These are phyloP conservation scores for Phylloboletellus chloephorus DNA, from an alignment of 1,284 basidiomycete species.

Conservation along the genomic window DNA sequence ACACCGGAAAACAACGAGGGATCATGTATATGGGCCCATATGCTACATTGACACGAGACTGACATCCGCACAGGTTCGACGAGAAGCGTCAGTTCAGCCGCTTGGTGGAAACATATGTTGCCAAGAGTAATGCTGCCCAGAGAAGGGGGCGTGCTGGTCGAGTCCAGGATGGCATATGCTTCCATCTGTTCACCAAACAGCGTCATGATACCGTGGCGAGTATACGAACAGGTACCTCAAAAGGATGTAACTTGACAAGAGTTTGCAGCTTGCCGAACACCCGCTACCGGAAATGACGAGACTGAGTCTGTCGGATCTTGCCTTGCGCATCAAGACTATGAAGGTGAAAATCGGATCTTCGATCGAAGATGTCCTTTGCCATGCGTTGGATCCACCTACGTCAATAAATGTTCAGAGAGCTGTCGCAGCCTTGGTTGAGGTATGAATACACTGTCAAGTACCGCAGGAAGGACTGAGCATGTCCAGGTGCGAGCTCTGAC, in stretches of 20 bases:
- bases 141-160: constrained; percentile 89
- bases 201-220: constrained; percentile 73
- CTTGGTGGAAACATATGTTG: constrained; percentile 89
- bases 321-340: constrained; percentile 96
- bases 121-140: constrained; percentile 91
- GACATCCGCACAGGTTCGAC: constrained; percentile 64
- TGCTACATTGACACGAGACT: constrained; percentile 5
- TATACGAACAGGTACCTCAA: constrained; percentile 25
- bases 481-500: constrained; percentile 79
- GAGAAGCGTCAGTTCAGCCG: constrained; percentile 96
- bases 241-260: constrained; percentile 20
- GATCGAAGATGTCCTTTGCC: constrained; percentile 86
- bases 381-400: constrained; percentile 87
- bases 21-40: constrained; percentile 57
- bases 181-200: constrained; percentile 91
- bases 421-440: constrained; percentile 87
- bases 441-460: constrained; percentile 31
- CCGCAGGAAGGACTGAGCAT: constrained; percentile 6
- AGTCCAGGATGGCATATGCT: constrained; percentile 88
- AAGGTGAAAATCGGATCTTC: constrained; percentile 82
- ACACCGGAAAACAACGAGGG: constrained; percentile 90
- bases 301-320: constrained; percentile 90
- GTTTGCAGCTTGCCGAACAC: constrained; percentile 76
- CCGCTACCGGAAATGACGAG: constrained; percentile 96
- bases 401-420: constrained; percentile 89